These are phyloP conservation scores for Neurospora tetrasperma DNA, from an alignment of 495 filamentous ascomycete genomes.

Conservation along the genomic window DNA sequence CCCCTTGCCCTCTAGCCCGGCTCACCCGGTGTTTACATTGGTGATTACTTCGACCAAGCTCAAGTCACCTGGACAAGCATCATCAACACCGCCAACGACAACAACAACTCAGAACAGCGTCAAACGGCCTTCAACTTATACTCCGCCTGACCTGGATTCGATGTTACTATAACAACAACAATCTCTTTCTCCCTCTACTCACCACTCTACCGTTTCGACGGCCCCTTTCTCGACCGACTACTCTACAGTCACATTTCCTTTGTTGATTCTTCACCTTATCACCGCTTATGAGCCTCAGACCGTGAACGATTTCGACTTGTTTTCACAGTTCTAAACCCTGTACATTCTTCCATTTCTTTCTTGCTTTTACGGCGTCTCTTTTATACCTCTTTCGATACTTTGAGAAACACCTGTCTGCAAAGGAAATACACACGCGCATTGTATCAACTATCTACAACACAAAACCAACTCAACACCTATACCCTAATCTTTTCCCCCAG, in stretches of 20 bases:
- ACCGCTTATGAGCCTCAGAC: slow-evolving; percentile 59
- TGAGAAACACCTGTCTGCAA: slow-evolving; percentile 12
- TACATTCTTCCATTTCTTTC: slow-evolving; percentile 27
- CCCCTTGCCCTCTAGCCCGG: not conserved
- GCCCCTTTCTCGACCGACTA: slow-evolving; percentile 38
- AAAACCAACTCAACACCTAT: slow-evolving; percentile 7
- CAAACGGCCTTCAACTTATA: slow-evolving; percentile 31
- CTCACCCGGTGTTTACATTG: not conserved
- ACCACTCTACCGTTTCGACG: slow-evolving; percentile 33
- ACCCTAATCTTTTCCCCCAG: slow-evolving; percentile 21
- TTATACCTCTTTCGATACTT: slow-evolving; percentile 5
- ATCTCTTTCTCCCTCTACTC: slow-evolving; percentile 35
- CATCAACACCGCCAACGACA: slow-evolving; percentile 1
- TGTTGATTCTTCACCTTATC: slow-evolving; percentile 44
- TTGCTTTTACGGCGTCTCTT: slow-evolving; percentile 17
- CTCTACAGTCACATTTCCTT: slow-evolving; percentile 34
- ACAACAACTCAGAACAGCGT: slow-evolving; percentile 12
- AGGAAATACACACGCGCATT: slow-evolving; percentile 18
- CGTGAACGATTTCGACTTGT: slow-evolving; percentile 48
- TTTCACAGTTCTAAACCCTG: slow-evolving; percentile 33
- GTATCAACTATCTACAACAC: slow-evolving; percentile 24
- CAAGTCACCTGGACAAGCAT: not conserved
- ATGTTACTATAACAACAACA: slow-evolving; percentile 62
- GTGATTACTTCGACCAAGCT: not conserved
- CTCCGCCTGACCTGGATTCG: slow-evolving; percentile 38